Evolutionary conservation across 371 early-diverging fungal species (phyloP), one percentile per base, ranked within the genome.

Genomic region (Actinomortierella wolfii): DNA sequence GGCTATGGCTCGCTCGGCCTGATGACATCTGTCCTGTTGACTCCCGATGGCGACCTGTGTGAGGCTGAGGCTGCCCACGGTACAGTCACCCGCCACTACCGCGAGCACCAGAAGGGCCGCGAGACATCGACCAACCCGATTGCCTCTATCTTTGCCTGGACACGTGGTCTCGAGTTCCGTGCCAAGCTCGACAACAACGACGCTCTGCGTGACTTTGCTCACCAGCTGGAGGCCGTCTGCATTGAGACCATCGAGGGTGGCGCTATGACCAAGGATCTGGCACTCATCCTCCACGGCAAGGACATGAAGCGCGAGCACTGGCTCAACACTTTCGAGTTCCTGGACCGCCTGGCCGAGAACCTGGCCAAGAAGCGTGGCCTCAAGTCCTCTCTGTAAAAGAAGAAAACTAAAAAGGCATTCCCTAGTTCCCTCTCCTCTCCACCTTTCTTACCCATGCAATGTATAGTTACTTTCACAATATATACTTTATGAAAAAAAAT

Each of bases 41-140:
- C 95, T 29, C 95, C 95, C 54, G 96, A 95, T 79, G 94, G 93
- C 51, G 83, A 90, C 76, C 92, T 95, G 50, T 77, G 94, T 76
- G 96, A 96, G 80, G 86, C 93, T 57, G 96, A 96, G 77, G 96
- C 96, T 25, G 96, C 96, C 50, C 96, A 96, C 82, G 96, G 96
- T 67, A 96, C 96, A 20, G 96, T 96, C 49, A 96, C 96, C 20
- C 89, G 96, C 54, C 96, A 96, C 78, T 96, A 91, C 88, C 91
- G 96, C 67, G 92, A 94, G 78, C 91, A 93, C 83, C 96, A 96
- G 80, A 92, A 94, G 84, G 90, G 91, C 59, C 84, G 85, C 56
- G 80, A 84, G 53, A 91, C 91, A n/a, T 89, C 89, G 15, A 96
- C 96, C 74, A 96, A 96, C 86, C 93, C 96, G 14, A 92, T 96